Base-by-base conservation (phyloP, 371 early-diverging fungal species). In the Mortierella sp. region DNA sequence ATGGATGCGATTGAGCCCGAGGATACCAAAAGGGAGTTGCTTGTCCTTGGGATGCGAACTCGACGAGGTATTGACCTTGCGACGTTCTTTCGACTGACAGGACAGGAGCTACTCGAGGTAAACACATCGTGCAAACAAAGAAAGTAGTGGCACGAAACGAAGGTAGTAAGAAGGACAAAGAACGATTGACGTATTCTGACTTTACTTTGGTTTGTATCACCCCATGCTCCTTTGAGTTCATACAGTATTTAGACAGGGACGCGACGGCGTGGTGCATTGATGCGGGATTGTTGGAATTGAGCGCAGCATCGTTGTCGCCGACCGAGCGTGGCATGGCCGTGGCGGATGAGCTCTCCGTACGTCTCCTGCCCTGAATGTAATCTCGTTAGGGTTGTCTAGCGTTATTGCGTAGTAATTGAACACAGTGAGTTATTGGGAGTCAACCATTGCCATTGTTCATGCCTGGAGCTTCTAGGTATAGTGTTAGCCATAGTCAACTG, bases 31-130 rank as follows among this genome's bases (percentile, higher is more conserved):
- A 79, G 92, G 85, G 95, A 94, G 79, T 71, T 91, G 8, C 79
- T 94, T 5, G 89, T 94, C 37, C 89, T 94, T 70, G 94, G 95
- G 0, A 80, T 95, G 79, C 89, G 95, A 4, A 94, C 92, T 22
- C 89, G 84, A 22, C 89, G 86, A 77, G 93, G 93, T 1, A 71
- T 93, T 22, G 84, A 87, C 19, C 79, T 88, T 34, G 67, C 72
- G 14, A 67, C 87, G 39, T 90, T 89, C 58, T 58, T 26, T 1
- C 45, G 37, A 31, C 44, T 71, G 14, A 76, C 79, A 13, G 52
- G 39, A 8, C 71, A 79, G 45, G 73, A 69, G 11, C 50, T 82
- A 19, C 44, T 80, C 10, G 37, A 76, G 71, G 76, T 74, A 73
- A 63, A 29, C 9, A 68, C 16, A 13, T n/a, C n/a, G n/a, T n/a